Evolutionary conservation across 2,329 filamentous ascomycete species (phyloP), one percentile per base, ranked within the genome.

Genomic region (Westerdykella ornata): DNA sequence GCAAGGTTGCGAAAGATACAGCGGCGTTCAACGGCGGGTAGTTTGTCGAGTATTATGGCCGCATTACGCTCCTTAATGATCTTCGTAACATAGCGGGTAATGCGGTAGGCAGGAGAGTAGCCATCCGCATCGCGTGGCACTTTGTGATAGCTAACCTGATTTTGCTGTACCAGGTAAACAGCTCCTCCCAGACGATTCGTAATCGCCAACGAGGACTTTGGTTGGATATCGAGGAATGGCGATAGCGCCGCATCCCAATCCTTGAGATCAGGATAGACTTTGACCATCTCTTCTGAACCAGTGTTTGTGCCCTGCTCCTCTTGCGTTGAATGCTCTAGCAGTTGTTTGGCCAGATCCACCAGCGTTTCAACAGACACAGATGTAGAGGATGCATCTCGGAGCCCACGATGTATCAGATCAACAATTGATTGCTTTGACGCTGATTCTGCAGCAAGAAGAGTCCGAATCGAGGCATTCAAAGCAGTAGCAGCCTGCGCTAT

Each of bases 161-260:
- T 59, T 43, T 39, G 57, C 43, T 49, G 65, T 0, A 84, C 72
- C 3, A 95, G 67, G 49, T 84, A 81, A 5, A 85, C 76, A 1
- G 79, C 78, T 3, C 87, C 87, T 0, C 78, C 80, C 5, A 95
- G 70, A 17, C 74, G 75, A 56, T 81, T 89, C 2, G 83, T 86
- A 4, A 95, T 77, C 0, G 86, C 79, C 3, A 94, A 66, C 0
- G 86, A 81, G 4, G 77, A 71, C 45, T 78, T 77, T 2, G 81
- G 75, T 1, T 68, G 53, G 1, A 66, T 57, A 20, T 71, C 61
- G 5, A 85, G 64, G 42, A 88, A 74, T 1, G 67, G 68, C 0
- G 61, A 56, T 2, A 95, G 64, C 12, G 84, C 76, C 12, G 71
- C 52, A 52, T 75, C 72, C 88, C 89, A 96, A 8, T 77, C 66